A percentile compares a stretch with the other conserved stretches of the same genome.
Conservation (phyloP, 768 basidiomycete genomes). For the Coprinopsis cinerea region DNA sequence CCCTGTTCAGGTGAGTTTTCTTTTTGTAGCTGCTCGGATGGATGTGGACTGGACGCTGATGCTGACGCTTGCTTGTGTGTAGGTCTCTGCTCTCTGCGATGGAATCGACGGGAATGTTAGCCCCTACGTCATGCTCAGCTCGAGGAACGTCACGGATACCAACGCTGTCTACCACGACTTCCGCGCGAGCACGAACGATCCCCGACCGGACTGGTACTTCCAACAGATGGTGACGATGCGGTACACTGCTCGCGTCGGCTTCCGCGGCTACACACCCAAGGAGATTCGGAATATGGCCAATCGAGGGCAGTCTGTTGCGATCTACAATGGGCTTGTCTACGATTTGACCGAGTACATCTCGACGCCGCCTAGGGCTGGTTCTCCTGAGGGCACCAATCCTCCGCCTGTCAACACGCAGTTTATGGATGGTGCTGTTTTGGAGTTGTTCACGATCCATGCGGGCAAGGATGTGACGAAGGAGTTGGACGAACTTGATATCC, state of each 20-base stretch:
- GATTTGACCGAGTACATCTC: slow-evolving; percentile 79
- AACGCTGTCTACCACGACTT: slow-evolving; percentile 94
- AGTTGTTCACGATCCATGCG: slow-evolving; percentile 69
- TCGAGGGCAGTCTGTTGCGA: slow-evolving; percentile 60
- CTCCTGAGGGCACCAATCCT: slow-evolving; percentile 42
- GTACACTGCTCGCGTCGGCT: slow-evolving; percentile 82
- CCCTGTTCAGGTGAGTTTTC: slow-evolving; percentile 76
- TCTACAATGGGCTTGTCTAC: slow-evolving; percentile 85
- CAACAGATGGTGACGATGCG: slow-evolving; percentile 93
- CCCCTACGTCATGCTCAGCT: slow-evolving; percentile 75
- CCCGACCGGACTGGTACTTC: slow-evolving; percentile 97
- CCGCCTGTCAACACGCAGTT: slow-evolving; percentile 44
- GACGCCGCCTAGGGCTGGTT: slow-evolving; percentile 51
- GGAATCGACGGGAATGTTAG: slow-evolving; percentile 77
- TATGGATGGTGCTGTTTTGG: slow-evolving; percentile 64
- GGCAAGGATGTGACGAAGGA: slow-evolving; percentile 80
- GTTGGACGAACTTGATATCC: slow-evolving; percentile 58
- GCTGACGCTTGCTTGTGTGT: slow-evolving; percentile 1
- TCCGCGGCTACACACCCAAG: slow-evolving; percentile 76
- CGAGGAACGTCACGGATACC: slow-evolving; percentile 68
- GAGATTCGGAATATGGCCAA: slow-evolving; percentile 69
- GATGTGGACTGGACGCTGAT: slow-evolving; percentile 1
- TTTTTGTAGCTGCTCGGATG: not conserved
- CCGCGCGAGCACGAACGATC: slow-evolving; percentile 81
- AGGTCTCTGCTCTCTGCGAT: slow-evolving; percentile 92